Evolutionary conservation across 1,284 basidiomycete species (phyloP).

Genomic region (Pseudozyma sp.): DNA sequence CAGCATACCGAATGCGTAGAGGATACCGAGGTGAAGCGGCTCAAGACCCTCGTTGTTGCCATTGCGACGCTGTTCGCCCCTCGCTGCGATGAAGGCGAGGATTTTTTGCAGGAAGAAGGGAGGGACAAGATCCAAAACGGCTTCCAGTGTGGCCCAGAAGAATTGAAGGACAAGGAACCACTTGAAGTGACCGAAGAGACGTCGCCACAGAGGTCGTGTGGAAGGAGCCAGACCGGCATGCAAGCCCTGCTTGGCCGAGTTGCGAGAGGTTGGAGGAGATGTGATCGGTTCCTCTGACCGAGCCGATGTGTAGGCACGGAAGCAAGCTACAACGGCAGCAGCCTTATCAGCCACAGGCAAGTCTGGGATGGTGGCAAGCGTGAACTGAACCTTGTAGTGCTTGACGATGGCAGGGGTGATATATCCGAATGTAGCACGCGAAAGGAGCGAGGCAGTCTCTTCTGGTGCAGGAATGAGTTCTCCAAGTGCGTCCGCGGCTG

Average conservation of each 20-base stretch:
- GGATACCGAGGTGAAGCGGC: slow-evolving; percentile 72
- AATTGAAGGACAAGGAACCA: slow-evolving; percentile 64
- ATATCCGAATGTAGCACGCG: slow-evolving; percentile 62
- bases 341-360: slow-evolving; percentile 72
- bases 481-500: slow-evolving; percentile 10
- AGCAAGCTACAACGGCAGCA: slow-evolving; percentile 66
- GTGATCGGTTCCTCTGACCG: slow-evolving; percentile 13
- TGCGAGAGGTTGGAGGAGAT: neutral
- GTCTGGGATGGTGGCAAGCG: slow-evolving; percentile 71
- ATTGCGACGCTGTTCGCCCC: slow-evolving; percentile 36
- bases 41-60: slow-evolving; percentile 26
- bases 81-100: slow-evolving; percentile 70
- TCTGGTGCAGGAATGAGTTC: slow-evolving; percentile 61
- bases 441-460: slow-evolving; percentile 60
- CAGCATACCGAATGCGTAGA: slow-evolving; percentile 72
- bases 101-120: slow-evolving; percentile 72
- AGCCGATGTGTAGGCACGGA: slow-evolving; percentile 56
- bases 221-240: slow-evolving; percentile 61
- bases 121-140: slow-evolving; percentile 71
- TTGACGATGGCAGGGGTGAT: slow-evolving; percentile 69
- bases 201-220: slow-evolving; percentile 64
- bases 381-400: slow-evolving; percentile 70
- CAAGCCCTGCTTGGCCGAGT: slow-evolving; percentile 26
- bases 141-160: slow-evolving; percentile 70
- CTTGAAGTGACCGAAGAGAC: slow-evolving; percentile 69